Conservation (phyloP, 2,329 filamentous ascomycete species). For the Septoria petroselini region DNA sequence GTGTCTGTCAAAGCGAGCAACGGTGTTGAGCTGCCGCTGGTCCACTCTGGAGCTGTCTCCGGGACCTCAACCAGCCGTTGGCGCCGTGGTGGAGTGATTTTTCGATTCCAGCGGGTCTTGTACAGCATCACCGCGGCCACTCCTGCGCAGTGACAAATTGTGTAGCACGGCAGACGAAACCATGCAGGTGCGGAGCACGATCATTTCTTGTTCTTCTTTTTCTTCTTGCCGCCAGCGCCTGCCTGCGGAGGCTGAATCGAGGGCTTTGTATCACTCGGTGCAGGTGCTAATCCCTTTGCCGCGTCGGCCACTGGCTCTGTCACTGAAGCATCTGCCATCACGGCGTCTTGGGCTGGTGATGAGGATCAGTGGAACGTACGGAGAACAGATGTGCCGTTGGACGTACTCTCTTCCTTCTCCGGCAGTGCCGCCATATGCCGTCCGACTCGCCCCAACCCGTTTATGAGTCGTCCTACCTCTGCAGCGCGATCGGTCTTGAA, state of each 20-base stretch:
- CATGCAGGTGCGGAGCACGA: not conserved
- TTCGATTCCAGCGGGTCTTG: not conserved
- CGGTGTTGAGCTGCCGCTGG: no score
- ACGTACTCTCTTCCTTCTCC: constrained; percentile 41
- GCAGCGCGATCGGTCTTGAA: constrained; percentile 88
- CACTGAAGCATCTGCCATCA: constrained; percentile 33
- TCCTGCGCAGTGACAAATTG: not conserved
- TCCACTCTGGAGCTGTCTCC: no score
- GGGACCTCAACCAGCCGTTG: constrained; percentile 12
- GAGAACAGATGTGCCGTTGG: not conserved
- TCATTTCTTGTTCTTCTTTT: constrained; percentile 49
- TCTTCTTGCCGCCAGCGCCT: constrained; percentile 43
- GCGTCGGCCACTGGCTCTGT: constrained; percentile 30
- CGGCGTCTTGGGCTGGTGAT: constrained; percentile 31
- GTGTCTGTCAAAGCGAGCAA: no score
- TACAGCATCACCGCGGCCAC: not conserved
- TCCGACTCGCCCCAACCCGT: constrained; percentile 72
- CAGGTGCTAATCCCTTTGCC: constrained; percentile 13
- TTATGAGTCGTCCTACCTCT: constrained; percentile 80
- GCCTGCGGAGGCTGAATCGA: constrained; percentile 11
- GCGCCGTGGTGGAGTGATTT: constrained; percentile 20
- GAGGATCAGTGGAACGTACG: constrained; percentile 8
- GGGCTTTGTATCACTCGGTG: constrained; percentile 22
- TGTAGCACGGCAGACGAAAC: not conserved
- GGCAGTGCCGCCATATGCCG: constrained; percentile 56